Evolutionary conservation across 179 eudicot genomes (phyloP).

Genomic region (Gypsophila paniculata): DNA sequence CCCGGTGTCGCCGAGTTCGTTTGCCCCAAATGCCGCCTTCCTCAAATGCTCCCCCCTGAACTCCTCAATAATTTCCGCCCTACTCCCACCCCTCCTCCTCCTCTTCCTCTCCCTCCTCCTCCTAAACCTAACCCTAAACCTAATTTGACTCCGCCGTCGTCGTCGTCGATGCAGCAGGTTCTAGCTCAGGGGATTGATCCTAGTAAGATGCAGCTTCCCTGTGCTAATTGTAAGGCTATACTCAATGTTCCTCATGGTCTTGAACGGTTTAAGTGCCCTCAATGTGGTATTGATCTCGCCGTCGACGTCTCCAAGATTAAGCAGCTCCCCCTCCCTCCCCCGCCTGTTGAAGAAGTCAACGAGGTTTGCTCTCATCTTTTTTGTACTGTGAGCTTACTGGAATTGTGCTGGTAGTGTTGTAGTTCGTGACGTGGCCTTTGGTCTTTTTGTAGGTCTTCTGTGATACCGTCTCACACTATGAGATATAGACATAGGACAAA

Average conservation of each 20-base stretch:
- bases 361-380: constrained; percentile 47
- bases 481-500: no score
- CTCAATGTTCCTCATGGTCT: constrained; percentile 93
- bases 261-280: constrained; percentile 75
- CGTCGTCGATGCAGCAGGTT: constrained; percentile 12
- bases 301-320: constrained; percentile 62
- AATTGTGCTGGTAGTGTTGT: no score
- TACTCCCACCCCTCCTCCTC: constrained; percentile 10
- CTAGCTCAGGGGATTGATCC: constrained; percentile 78
- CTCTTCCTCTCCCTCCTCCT: constrained; percentile 15
- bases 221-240: constrained; percentile 87
- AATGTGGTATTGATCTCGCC: constrained; percentile 68
- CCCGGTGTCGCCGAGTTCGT: constrained; percentile 62
- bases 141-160: background rate
- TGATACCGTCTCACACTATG: no score
- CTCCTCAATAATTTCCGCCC: constrained; percentile 32
- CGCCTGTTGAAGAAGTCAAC: constrained; percentile 75
- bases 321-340: constrained; percentile 45
- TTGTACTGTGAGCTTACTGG: no score
- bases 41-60: constrained; percentile 87
- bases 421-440: no score
- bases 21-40: constrained; percentile 64
- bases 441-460: no score
- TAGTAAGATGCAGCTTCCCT: constrained; percentile 84
- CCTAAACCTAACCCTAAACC: constrained; percentile 37